Conservation (phyloP, 1,284 basidiomycete genomes). For the Ustilago cynodontis region DNA sequence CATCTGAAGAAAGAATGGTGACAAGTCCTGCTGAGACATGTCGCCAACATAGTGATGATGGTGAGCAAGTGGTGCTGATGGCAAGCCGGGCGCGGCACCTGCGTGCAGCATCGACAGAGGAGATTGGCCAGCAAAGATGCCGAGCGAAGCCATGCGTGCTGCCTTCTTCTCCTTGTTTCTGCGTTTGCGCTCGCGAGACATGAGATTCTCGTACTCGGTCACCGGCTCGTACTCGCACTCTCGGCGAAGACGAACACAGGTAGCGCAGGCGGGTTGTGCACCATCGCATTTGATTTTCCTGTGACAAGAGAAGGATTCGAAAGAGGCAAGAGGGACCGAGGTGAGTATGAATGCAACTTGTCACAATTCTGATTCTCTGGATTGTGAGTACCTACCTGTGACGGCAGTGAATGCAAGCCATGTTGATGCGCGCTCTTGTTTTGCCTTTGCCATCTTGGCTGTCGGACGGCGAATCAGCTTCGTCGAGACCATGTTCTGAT, state of each 20-base stretch:
- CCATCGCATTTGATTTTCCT: constrained; percentile 67
- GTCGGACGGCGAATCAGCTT: constrained; percentile 34
- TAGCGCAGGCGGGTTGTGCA: constrained; percentile 57
- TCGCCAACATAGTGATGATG: constrained; percentile 16
- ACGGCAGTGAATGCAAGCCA: constrained; percentile 66
- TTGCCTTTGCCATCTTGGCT: constrained; percentile 45
- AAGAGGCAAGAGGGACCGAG: not conserved
- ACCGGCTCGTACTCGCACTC: constrained; percentile 65
- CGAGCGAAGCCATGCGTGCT: constrained; percentile 38
- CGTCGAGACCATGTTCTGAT: not conserved
- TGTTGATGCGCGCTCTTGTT: constrained; percentile 51
- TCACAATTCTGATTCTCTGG: not conserved
- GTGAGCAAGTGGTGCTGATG: constrained; percentile 26
- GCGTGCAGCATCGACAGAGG: constrained; percentile 48
- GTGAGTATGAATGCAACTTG: not conserved
- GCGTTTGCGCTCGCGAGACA: constrained; percentile 63
- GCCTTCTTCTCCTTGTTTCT: constrained; percentile 57
- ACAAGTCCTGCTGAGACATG: constrained; percentile 19
- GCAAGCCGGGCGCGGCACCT: constrained; percentile 20
- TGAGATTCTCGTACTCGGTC: constrained; percentile 60
- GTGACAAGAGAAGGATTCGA: not conserved
- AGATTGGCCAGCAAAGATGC: constrained; percentile 47
- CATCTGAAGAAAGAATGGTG: constrained; percentile 26
- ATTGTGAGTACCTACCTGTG: constrained; percentile 46
- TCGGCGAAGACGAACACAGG: constrained; percentile 58